These are phyloP conservation scores for Mycena epipterygia DNA, from an alignment of 768 basidiomycete genomes.

Conservation along the genomic window DNA sequence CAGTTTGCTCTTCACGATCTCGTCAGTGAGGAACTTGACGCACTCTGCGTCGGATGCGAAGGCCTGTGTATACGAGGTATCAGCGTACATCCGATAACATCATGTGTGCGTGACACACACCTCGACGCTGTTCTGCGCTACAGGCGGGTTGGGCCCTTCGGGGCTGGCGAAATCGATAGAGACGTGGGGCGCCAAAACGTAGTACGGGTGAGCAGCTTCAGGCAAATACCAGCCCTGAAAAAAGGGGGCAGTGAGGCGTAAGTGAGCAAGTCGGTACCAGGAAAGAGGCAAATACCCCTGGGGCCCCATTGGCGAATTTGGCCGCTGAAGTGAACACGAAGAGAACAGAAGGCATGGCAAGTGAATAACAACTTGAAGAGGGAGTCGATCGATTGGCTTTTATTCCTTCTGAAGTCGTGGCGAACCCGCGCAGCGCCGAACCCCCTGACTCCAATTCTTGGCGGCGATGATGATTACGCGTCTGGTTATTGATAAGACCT, in stretches of 20 bases:
- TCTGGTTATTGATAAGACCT: too few species aligned
- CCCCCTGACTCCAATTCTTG: too few species aligned
- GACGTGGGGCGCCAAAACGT: slow-evolving; percentile 62
- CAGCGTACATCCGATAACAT: background rate
- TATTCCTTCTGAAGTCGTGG: too few species aligned
- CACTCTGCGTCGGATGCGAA: slow-evolving; percentile 67
- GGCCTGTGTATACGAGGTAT: slow-evolving; percentile 47
- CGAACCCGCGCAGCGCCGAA: too few species aligned
- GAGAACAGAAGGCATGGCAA: slow-evolving; percentile 6
- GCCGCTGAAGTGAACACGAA: slow-evolving; percentile 1
- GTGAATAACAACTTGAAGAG: too few species aligned
- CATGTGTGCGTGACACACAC: slow-evolving; percentile 44
- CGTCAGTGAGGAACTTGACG: slow-evolving; percentile 71
- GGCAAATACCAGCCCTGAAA: slow-evolving; percentile 89
- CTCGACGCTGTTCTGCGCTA: slow-evolving; percentile 69
- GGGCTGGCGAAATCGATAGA: slow-evolving; percentile 72
- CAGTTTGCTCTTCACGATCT: slow-evolving; percentile 63
- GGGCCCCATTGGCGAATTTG: too few species aligned
- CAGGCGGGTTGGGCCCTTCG: slow-evolving; percentile 74
- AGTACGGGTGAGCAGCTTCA: slow-evolving; percentile 84
- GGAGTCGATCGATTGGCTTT: too few species aligned
- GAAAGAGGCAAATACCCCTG: background rate
- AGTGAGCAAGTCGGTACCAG: background rate
- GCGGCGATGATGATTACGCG: too few species aligned
- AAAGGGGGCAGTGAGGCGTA: too few species aligned